Conservation (phyloP, 331 rosid genomes). For the Ulmus americana region DNA sequence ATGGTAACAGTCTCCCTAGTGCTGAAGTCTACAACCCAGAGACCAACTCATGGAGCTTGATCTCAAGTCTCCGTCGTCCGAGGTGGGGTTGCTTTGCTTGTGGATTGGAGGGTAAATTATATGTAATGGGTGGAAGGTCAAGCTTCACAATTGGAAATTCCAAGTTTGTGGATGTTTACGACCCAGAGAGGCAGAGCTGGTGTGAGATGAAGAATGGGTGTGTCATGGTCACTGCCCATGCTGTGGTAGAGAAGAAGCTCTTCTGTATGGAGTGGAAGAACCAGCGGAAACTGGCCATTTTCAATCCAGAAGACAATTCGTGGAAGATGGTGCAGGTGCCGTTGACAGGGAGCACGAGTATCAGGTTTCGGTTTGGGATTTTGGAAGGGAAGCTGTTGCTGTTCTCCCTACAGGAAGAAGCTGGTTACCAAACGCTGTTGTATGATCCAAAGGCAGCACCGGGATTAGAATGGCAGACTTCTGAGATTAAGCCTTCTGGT, state of each 20-base stretch:
- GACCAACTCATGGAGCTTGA: conserved; percentile 55
- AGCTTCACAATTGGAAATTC: conserved; percentile 87
- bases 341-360: conserved; percentile 69
- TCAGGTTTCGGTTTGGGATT: conserved; percentile 71
- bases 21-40: conserved; percentile 77
- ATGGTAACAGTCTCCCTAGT: conserved; percentile 63
- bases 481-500: conserved; percentile 64
- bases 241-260: conserved; percentile 65
- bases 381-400: conserved; percentile 62
- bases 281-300: conserved; percentile 74
- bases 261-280: conserved; percentile 98
- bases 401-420: conserved; percentile 52
- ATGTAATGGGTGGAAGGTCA: conserved; percentile 98
- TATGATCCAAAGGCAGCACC: conserved; percentile 35
- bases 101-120: conserved; percentile 83
- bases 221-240: conserved; percentile 93
- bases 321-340: conserved; percentile 81
- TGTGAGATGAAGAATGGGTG: conserved; percentile 91
- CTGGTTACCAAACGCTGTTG: conserved; percentile 35
- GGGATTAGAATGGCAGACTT: conserved; percentile 78
- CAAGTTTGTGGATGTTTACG: conserved; percentile 74
- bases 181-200: conserved; percentile 61
- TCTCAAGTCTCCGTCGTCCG: conserved; percentile 83
- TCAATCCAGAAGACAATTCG: conserved; percentile 32
- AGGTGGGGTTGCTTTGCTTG: conserved; percentile 92